Conservation (phyloP, 805 yeast genomes). For the Starmerella floris region DNA sequence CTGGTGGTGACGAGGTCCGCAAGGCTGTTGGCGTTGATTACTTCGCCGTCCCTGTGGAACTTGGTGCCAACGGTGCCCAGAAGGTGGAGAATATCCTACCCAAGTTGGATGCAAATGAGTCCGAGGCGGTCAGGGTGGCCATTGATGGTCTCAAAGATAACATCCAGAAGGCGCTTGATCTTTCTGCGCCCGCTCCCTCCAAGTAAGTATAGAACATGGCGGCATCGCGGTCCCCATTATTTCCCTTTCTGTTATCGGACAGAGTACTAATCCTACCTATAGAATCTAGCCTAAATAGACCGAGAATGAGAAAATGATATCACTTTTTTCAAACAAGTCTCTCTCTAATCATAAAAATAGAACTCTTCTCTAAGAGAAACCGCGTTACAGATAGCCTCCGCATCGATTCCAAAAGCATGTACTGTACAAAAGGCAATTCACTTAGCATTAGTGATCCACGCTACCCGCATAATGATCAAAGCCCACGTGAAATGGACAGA, state of each 20-base stretch:
- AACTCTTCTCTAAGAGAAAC: no score
- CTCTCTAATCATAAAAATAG: no score
- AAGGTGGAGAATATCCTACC: conserved; percentile 42
- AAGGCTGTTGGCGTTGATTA: conserved; percentile 60
- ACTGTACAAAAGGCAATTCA: no score
- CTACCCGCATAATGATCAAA: no score
- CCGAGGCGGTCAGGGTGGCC: conserved; percentile 66
- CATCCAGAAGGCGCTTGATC: conserved; percentile 86
- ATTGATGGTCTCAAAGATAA: conserved; percentile 81
- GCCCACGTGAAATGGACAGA: no score
- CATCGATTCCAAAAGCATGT: no score
- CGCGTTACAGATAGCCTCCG: no score
- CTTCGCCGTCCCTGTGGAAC: conserved; percentile 61
- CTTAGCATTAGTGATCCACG: no score
- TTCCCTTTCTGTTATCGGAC: not conserved
- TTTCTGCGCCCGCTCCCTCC: conserved; percentile 34
- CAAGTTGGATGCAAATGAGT: conserved; percentile 69
- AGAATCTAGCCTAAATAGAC: not conserved
- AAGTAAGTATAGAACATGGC: conserved; percentile 19
- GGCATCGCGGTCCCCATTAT: not conserved
- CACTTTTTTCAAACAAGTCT: no score
- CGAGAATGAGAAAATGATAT: not conserved
- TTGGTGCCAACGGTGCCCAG: conserved; percentile 61
- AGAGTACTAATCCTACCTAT: not conserved
- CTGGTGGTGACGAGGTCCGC: conserved; percentile 49